phyloP scores from a whole-genome alignment of 305 asterid species.

The Fraxinus angustifolia region DNA sequence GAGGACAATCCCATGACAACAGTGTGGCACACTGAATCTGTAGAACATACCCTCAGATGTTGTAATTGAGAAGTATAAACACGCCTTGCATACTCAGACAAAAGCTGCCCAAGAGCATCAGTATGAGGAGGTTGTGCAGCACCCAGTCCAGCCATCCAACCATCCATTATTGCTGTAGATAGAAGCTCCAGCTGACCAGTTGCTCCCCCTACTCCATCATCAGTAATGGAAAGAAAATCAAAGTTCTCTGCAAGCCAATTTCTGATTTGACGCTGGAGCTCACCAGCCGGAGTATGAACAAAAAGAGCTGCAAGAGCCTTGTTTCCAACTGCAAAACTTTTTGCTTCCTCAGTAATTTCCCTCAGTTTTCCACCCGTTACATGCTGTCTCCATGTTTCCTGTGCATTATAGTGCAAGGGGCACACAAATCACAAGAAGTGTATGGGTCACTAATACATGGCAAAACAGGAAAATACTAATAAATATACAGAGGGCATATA shows the following conservation, averaged over 20 bases:
- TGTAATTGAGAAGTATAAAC: slow-evolving; percentile 90
- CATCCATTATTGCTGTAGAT: slow-evolving; percentile 99
- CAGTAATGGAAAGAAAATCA: slow-evolving; percentile 83
- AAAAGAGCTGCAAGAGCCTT: slow-evolving; percentile 90
- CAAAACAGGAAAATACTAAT: not conserved
- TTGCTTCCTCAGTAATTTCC: slow-evolving; percentile 98
- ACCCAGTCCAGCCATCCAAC: slow-evolving; percentile 99
- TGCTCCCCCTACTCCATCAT: slow-evolving; percentile 77
- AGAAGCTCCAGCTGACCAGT: slow-evolving; percentile 98
- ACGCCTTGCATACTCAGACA: slow-evolving; percentile 87
- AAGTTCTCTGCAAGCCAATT: slow-evolving; percentile 97
- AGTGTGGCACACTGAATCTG: slow-evolving; percentile 1
- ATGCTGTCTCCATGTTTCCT: slow-evolving; percentile 95
- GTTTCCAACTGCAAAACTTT: slow-evolving; percentile 75
- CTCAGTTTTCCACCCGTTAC: slow-evolving; percentile 96
- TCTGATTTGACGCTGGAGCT: slow-evolving; percentile 96
- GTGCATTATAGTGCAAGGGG: slow-evolving; percentile 23
- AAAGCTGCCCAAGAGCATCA: slow-evolving; percentile 98
- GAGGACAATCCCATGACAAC: not conserved
- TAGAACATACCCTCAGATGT: slow-evolving; percentile 69
- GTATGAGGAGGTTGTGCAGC: slow-evolving; percentile 88
- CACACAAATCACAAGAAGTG: slow-evolving; percentile 21
- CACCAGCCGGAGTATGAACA: slow-evolving; percentile 99
- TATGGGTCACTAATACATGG: not conserved
- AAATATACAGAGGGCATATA: not conserved